Percentiles rank a stretch among this genome's conserved stretches.
These are phyloP conservation scores for Sporothrix inflata DNA, from an alignment of 2,329 filamentous ascomycete genomes.

Conservation along the genomic window DNA sequence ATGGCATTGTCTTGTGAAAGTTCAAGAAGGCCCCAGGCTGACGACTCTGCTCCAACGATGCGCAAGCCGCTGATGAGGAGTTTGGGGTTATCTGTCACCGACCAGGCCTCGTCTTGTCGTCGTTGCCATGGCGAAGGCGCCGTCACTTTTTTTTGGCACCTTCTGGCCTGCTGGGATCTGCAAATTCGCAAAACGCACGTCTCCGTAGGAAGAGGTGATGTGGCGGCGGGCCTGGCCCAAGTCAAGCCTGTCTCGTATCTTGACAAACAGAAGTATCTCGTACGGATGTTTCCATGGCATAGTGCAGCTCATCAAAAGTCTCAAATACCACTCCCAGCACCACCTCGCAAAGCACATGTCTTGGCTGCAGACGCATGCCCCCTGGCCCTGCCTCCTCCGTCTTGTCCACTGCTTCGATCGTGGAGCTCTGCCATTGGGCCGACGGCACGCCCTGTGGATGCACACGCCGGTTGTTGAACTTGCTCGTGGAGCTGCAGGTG, in stretches of 20 bases:
- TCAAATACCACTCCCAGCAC: background rate
- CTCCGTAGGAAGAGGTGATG: conserved; percentile 1
- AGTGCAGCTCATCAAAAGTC: background rate
- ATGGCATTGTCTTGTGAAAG: background rate
- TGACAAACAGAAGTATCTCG: background rate
- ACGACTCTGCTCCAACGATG: background rate
- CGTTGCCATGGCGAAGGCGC: conserved; percentile 20
- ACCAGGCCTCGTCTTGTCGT: background rate
- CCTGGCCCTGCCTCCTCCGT: background rate
- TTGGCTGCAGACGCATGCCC: conserved; percentile 7
- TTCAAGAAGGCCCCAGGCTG: background rate
- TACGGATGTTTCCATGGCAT: background rate
- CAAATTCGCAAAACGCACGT: conserved; percentile 13
- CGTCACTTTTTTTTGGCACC: background rate
- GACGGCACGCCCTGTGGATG: conserved; percentile 12
- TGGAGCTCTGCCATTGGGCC: conserved; percentile 33
- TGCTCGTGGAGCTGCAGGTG: conserved; percentile 6
- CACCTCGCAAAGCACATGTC: conserved; percentile 10
- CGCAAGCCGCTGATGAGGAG: background rate
- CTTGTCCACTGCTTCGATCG: conserved; percentile 22
- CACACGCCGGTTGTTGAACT: background rate
- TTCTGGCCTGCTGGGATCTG: conserved; percentile 11
- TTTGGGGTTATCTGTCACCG: background rate
- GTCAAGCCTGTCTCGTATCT: background rate
- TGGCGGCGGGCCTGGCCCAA: background rate